These are phyloP conservation scores for Coprinopsis sp. DNA, from an alignment of 768 basidiomycete genomes.

Conservation along the genomic window DNA sequence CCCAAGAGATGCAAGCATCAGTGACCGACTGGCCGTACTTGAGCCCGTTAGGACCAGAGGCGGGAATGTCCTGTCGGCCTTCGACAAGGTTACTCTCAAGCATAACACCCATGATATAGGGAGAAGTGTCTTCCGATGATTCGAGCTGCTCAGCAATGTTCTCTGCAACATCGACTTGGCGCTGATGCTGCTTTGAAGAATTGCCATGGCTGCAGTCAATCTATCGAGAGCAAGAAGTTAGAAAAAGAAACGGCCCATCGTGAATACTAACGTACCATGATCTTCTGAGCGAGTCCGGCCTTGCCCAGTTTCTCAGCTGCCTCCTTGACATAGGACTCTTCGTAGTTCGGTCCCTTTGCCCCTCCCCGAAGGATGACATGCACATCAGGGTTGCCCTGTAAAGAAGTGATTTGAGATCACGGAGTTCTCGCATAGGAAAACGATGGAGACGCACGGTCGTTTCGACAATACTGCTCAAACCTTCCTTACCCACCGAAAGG, in stretches of 20 bases:
- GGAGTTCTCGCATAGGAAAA: neutral
- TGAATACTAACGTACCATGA: constrained; percentile 63
- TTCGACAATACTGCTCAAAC: constrained; percentile 90
- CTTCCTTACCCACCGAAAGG: constrained; percentile 95
- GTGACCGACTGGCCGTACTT: constrained; percentile 86
- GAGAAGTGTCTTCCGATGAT: constrained; percentile 56
- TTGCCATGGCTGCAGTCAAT: constrained; percentile 98
- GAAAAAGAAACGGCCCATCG: neutral
- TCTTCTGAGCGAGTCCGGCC: constrained; percentile 68
- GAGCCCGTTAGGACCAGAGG: constrained; percentile 63
- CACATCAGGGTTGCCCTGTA: constrained; percentile 84
- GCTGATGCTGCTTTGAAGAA: constrained; percentile 85
- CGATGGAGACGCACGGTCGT: constrained; percentile 56
- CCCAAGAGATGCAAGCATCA: constrained; percentile 89
- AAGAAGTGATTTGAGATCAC: constrained; percentile 3
- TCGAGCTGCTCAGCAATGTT: constrained; percentile 79
- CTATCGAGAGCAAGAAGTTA: constrained; percentile 33
- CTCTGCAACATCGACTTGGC: constrained; percentile 84
- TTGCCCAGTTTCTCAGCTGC: constrained; percentile 72
- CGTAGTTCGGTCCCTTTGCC: constrained; percentile 84
- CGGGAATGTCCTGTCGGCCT: constrained; percentile 81
- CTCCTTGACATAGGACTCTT: constrained; percentile 72
- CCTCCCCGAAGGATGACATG: constrained; percentile 96
- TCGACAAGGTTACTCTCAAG: constrained; percentile 88
- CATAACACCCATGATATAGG: constrained; percentile 89